Evolutionary conservation across 2,329 filamentous ascomycete species (phyloP).

Genomic region (Trichoderma hamatum): DNA sequence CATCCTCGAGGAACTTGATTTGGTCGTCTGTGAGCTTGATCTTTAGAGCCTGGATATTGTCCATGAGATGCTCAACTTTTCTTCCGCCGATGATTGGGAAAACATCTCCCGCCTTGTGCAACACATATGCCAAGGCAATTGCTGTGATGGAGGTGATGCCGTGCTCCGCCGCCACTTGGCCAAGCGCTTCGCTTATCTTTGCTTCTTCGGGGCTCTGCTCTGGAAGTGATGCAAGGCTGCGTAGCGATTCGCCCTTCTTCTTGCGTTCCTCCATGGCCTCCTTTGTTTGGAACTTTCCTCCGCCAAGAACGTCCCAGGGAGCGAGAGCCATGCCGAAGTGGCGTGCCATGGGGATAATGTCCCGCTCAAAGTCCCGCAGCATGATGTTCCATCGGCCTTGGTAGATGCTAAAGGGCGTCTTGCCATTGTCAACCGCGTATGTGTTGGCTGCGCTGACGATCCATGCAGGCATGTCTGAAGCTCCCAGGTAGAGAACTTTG

Average conservation of each 20-base stretch:
- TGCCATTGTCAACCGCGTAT: conserved; percentile 33
- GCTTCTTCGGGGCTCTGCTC: conserved; percentile 30
- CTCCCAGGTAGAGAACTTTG: conserved; percentile 39
- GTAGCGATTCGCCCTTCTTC: conserved; percentile 1
- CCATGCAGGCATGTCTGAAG: conserved; percentile 39
- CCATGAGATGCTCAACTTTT: conserved; percentile 63
- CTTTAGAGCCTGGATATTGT: conserved; percentile 60
- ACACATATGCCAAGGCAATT: conserved; percentile 61
- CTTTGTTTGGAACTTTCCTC: conserved; percentile 36
- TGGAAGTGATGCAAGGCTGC: not conserved
- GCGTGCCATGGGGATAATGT: conserved; percentile 40
- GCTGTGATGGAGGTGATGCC: conserved; percentile 26
- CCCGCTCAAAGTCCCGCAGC: conserved; percentile 37
- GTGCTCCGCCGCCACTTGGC: conserved; percentile 23
- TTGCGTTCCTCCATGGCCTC: not conserved
- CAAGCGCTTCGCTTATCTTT: conserved; percentile 24
- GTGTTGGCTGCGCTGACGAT: conserved; percentile 36
- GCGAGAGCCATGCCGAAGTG: conserved; percentile 51
- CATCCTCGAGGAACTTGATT: conserved; percentile 58
- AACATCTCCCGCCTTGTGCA: conserved; percentile 61
- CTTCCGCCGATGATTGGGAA: conserved; percentile 64
- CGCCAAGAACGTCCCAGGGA: conserved; percentile 44
- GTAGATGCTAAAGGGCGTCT: conserved; percentile 37
- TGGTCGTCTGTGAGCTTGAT: conserved; percentile 56
- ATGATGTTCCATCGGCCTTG: conserved; percentile 38